Evolutionary conservation across 805 yeast species (phyloP).

Genomic region (Spathaspora gorwiae): DNA sequence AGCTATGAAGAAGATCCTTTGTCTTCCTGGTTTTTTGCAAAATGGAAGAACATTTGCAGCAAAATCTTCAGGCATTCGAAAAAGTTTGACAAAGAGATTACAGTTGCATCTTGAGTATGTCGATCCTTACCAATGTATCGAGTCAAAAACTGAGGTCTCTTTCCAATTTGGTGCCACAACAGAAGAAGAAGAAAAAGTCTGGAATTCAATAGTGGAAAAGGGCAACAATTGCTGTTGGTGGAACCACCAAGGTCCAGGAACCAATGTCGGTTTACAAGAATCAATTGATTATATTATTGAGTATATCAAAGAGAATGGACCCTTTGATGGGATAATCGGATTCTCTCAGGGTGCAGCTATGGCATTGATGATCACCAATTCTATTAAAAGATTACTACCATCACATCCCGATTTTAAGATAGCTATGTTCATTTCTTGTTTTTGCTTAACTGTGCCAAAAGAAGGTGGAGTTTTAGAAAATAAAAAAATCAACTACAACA

Average conservation of each 20-base stretch:
- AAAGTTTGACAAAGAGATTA: constrained; percentile 22
- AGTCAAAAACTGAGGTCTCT: constrained; percentile 22
- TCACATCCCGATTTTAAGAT: constrained; percentile 22
- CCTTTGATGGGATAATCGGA: constrained; percentile 39
- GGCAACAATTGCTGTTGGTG: constrained; percentile 37
- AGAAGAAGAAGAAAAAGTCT: constrained; percentile 23
- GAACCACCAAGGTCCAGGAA: constrained; percentile 15
- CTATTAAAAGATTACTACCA: constrained; percentile 18
- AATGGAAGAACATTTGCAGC: constrained; percentile 29
- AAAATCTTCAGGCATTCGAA: constrained; percentile 29
- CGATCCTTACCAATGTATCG: constrained; percentile 27
- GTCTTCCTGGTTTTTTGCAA: constrained; percentile 37
- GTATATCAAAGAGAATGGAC: constrained; percentile 32
- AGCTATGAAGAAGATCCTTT: constrained; percentile 7
- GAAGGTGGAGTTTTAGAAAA: constrained; percentile 9
- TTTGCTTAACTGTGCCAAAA: constrained; percentile 28
- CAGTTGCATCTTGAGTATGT: constrained; percentile 27
- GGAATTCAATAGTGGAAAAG: constrained; percentile 25
- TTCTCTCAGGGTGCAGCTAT: constrained; percentile 43
- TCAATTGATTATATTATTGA: constrained; percentile 21
- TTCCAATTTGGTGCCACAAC: constrained; percentile 22
- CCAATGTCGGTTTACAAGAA: constrained; percentile 25
- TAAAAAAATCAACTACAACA: constrained; percentile 13
- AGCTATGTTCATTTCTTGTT: constrained; percentile 30
- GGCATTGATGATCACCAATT: constrained; percentile 26